A percentile compares a stretch with the other conserved stretches of the same genome.
Conservation (phyloP, 768 basidiomycete species). For the Mrakia blollopis region DNA sequence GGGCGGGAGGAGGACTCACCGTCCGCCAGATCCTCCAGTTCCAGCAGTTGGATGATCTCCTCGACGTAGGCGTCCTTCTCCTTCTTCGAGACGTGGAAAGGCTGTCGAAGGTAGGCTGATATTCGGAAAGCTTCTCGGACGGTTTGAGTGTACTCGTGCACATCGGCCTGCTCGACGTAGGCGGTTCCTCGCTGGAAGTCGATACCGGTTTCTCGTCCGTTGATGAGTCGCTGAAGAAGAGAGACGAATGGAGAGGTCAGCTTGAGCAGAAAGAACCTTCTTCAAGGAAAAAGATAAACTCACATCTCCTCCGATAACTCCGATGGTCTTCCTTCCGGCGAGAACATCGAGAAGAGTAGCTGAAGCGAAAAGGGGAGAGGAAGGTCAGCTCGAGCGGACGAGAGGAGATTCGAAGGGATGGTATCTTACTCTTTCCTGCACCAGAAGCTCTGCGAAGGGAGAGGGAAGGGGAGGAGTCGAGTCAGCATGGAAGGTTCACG, state of each 20-base stretch:
- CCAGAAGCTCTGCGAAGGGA: constrained; percentile 59
- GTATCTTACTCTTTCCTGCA: constrained; percentile 48
- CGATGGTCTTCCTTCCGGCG: constrained; percentile 55
- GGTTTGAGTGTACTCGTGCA: constrained; percentile 51
- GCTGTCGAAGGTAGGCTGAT: constrained; percentile 75
- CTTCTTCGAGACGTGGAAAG: constrained; percentile 54
- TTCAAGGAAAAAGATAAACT: no score
- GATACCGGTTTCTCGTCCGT: constrained; percentile 54
- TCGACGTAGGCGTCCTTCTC: constrained; percentile 71
- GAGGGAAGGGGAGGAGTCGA: constrained; percentile 51
- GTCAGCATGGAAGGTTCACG: no score
- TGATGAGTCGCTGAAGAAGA: constrained; percentile 51
- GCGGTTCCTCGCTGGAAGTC: constrained; percentile 57
- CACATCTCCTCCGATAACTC: constrained; percentile 65
- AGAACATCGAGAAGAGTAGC: constrained; percentile 58
- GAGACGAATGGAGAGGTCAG: no score
- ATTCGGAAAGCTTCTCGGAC: constrained; percentile 75
- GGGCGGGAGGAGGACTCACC: constrained; percentile 38
- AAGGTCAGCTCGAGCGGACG: background rate
- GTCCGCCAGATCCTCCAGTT: constrained; percentile 69
- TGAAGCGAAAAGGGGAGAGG: constrained; percentile 24
- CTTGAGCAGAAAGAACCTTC: no score
- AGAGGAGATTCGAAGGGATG: background rate
- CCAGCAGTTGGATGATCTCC: constrained; percentile 47
- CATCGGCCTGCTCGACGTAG: constrained; percentile 73